phyloP scores from a whole-genome alignment of 495 filamentous ascomycete species.

The Geopyxis carbonaria region DNA sequence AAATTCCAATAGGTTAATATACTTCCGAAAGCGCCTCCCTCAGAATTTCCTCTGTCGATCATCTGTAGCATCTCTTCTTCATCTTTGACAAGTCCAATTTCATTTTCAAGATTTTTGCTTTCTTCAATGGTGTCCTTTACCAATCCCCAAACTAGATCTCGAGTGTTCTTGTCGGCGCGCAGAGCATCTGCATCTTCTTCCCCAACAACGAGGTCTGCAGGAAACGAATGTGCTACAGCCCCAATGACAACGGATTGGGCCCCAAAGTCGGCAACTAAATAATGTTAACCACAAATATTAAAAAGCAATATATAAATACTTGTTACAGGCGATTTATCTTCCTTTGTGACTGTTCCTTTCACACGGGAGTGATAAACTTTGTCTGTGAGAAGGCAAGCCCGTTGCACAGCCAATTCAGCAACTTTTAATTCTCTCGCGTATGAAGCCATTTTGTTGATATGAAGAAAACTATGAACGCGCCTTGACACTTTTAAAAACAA shows the following conservation, averaged over 20 bases:
- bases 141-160: constrained; percentile 63
- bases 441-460: constrained; percentile 24
- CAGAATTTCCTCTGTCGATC: constrained; percentile 68
- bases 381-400: constrained; percentile 76
- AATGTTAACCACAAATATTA: constrained; percentile 1
- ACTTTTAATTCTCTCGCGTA: constrained; percentile 72
- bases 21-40: constrained; percentile 61
- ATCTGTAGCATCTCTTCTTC: constrained; percentile 65
- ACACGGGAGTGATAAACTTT: constrained; percentile 79
- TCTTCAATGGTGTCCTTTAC: constrained; percentile 62
- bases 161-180: constrained; percentile 45
- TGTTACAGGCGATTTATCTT: constrained; percentile 89
- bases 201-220: constrained; percentile 74
- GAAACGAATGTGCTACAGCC: constrained; percentile 77
- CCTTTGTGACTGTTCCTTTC: constrained; percentile 86
- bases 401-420: constrained; percentile 81
- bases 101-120: constrained; percentile 38
- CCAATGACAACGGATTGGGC: constrained; percentile 91
- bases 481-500: too few relatives aligned
- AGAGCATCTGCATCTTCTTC: constrained; percentile 81
- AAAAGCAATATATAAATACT: constrained; percentile 22
- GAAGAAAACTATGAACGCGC: too few relatives aligned
- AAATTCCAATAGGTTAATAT: constrained; percentile 4
- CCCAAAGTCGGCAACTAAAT: constrained; percentile 69
- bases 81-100: constrained; percentile 44